Evolutionary conservation across 2,329 filamentous ascomycete genomes (phyloP).

Genomic region (Aureobasidium namibiae): DNA sequence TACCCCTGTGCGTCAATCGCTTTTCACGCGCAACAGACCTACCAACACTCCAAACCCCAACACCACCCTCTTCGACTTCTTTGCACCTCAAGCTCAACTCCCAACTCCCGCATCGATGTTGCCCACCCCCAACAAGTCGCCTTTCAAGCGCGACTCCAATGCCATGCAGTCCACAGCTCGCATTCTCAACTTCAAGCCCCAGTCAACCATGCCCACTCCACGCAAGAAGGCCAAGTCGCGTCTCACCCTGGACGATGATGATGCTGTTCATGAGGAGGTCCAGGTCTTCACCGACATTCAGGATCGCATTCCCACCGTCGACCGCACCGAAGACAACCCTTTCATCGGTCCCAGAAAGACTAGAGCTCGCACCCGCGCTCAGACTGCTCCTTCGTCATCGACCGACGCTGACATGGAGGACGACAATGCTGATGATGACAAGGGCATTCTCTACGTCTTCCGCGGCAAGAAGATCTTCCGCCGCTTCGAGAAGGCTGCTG

Average conservation of each 20-base stretch:
- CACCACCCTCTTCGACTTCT: background rate
- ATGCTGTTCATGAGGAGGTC: constrained; percentile 36
- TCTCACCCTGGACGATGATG: constrained; percentile 24
- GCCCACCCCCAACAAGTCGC: constrained; percentile 72
- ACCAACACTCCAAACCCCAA: background rate
- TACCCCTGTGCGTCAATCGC: constrained; percentile 7
- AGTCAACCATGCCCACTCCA: constrained; percentile 51
- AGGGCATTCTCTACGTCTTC: constrained; percentile 65
- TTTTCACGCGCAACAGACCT: constrained; percentile 5
- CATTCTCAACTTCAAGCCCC: constrained; percentile 48
- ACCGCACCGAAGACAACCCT: constrained; percentile 61
- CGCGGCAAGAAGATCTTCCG: constrained; percentile 73
- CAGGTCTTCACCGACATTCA: constrained; percentile 72
- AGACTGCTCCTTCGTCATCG: constrained; percentile 41
- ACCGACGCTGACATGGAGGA: constrained; percentile 49
- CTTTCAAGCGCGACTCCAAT: constrained; percentile 48
- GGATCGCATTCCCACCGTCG: constrained; percentile 61
- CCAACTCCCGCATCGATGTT: constrained; percentile 43
- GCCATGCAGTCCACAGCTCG: constrained; percentile 43
- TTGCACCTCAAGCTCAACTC: background rate
- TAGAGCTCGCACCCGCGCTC: constrained; percentile 35
- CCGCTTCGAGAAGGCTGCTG: constrained; percentile 47
- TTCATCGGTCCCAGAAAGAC: constrained; percentile 47
- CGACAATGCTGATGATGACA: constrained; percentile 54
- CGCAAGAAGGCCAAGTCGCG: constrained; percentile 37